Conservation (phyloP, 306 rosid genomes). For the Corylus avellana region DNA sequence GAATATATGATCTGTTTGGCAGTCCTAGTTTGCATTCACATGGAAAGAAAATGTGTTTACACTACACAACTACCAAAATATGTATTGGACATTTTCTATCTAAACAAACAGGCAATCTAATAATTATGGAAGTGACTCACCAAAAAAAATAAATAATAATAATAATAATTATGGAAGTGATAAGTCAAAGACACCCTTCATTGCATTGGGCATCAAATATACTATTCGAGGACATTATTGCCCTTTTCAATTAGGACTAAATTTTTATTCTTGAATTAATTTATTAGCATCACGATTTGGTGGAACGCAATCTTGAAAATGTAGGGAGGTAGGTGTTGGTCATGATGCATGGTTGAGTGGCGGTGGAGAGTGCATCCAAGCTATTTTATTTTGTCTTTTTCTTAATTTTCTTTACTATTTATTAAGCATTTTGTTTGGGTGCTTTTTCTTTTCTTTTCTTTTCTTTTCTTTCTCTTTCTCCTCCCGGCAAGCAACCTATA, state of each 20-base stretch:
- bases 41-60: no score
- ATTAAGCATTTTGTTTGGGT: conserved; percentile 20
- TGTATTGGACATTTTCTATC: not conserved
- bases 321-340: conserved; percentile 32
- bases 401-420: conserved; percentile 29
- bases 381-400: not conserved
- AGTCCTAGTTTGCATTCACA: not conserved
- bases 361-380: conserved; percentile 27
- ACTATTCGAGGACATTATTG: not conserved
- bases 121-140: not conserved
- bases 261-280: no score
- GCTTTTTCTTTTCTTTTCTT: not conserved
- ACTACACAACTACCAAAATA: no score
- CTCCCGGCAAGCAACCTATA: conserved; percentile 46
- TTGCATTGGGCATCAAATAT: not conserved
- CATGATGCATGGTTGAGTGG: conserved; percentile 39
- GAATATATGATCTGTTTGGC: no score
- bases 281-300: not conserved
- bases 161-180: not conserved
- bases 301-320: conserved; percentile 23
- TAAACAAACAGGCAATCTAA: not conserved
- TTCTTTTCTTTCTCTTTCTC: conserved; percentile 35
- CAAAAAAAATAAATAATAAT: not conserved
- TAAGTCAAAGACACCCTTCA: conserved; percentile 8
- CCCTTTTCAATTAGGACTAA: not conserved